Evolutionary conservation across 345 rosid genomes (phyloP).

Genomic region (Camelina hispida): DNA sequence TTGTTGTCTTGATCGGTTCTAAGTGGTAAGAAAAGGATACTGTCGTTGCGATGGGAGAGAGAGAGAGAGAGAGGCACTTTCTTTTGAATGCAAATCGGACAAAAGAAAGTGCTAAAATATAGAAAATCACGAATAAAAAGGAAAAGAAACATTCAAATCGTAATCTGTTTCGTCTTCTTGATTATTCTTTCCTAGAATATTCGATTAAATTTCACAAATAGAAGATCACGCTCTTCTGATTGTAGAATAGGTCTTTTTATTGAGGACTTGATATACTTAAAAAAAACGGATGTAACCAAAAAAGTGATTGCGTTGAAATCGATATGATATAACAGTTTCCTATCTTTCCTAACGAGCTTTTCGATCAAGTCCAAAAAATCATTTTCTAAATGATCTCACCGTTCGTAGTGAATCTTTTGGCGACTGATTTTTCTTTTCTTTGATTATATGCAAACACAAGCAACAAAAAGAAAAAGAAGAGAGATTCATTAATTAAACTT

Average conservation of each 20-base stretch:
- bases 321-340: background rate
- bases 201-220: background rate
- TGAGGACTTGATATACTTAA: background rate
- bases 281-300: background rate
- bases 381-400: background rate
- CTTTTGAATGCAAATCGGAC: too few relatives aligned
- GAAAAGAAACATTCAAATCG: background rate
- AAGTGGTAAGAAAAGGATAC: too few relatives aligned
- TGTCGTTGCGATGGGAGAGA: too few relatives aligned
- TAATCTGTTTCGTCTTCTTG: background rate
- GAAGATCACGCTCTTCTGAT: background rate
- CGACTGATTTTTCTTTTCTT: background rate
- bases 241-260: too few relatives aligned
- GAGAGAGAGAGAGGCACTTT: too few relatives aligned
- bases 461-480: background rate
- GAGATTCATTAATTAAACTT: slow-evolving; percentile 13
- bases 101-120: too few relatives aligned
- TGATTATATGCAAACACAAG: background rate
- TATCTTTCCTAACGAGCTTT: background rate
- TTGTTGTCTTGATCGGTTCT: too few relatives aligned
- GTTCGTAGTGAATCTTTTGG: background rate
- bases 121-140: background rate
- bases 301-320: background rate
- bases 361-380: background rate
- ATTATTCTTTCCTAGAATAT: background rate